These are phyloP conservation scores for Erodium moschatum DNA, from an alignment of 441 rosid species.

Conservation along the genomic window DNA sequence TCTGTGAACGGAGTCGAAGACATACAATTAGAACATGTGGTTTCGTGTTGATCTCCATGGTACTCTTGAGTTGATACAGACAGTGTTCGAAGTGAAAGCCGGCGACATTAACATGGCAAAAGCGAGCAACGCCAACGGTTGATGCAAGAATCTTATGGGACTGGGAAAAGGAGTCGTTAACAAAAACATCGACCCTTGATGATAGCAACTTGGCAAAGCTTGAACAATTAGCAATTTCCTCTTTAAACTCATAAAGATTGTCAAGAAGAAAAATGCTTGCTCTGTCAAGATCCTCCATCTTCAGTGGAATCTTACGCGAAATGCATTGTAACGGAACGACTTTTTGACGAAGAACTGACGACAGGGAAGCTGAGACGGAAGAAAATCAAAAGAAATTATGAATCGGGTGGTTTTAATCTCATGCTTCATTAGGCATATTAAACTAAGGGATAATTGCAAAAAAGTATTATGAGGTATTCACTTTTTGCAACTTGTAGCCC, in stretches of 20 bases:
- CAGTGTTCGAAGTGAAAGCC: slow-evolving; percentile 60
- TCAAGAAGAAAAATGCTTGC: slow-evolving; percentile 41
- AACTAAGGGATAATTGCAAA: background rate
- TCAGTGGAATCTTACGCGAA: slow-evolving; percentile 25
- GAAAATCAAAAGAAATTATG: slow-evolving; percentile 12
- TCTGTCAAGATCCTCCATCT: slow-evolving; percentile 28
- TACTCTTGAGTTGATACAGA: slow-evolving; percentile 35
- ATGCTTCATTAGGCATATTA: no score
- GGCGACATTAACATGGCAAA: slow-evolving; percentile 45
- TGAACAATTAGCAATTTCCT: slow-evolving; percentile 51
- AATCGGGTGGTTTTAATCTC: slow-evolving; percentile 7
- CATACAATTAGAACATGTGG: slow-evolving; percentile 61
- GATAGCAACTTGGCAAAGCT: slow-evolving; percentile 42
- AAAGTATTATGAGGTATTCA: no score
- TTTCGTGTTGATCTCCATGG: slow-evolving; percentile 28
- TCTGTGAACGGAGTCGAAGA: slow-evolving; percentile 15
- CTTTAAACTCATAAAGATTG: slow-evolving; percentile 49
- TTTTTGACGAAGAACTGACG: slow-evolving; percentile 35
- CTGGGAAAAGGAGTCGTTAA: slow-evolving; percentile 51
- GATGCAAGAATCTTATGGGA: slow-evolving; percentile 65
- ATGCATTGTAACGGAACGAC: slow-evolving; percentile 32
- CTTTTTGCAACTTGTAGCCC: no score
- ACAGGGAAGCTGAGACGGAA: slow-evolving; percentile 41
- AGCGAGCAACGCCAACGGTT: slow-evolving; percentile 48
- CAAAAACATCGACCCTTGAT: slow-evolving; percentile 56